These are phyloP conservation scores for Xylariaceae sp. DNA, from an alignment of 2,329 filamentous ascomycete genomes.

Conservation along the genomic window DNA sequence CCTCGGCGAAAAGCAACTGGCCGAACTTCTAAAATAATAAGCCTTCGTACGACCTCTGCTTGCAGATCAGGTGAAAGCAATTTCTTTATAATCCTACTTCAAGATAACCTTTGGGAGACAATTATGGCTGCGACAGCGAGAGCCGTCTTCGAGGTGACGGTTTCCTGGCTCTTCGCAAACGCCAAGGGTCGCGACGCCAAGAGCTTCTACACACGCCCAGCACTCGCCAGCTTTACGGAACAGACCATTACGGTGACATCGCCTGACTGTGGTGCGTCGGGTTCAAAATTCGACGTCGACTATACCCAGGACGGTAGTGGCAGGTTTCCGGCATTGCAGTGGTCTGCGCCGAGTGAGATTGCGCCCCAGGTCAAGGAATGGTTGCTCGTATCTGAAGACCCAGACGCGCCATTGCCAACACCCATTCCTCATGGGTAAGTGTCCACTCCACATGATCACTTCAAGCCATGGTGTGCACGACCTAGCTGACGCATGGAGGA, in stretches of 20 bases:
- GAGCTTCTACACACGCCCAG: slow-evolving; percentile 46
- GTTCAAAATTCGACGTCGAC: slow-evolving; percentile 44
- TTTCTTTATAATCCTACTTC: too few relatives aligned
- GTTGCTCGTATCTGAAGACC: slow-evolving; percentile 55
- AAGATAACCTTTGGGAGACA: too few relatives aligned
- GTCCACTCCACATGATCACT: too few relatives aligned
- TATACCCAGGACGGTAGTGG: slow-evolving; percentile 50
- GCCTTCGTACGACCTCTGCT: too few relatives aligned
- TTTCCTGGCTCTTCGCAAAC: slow-evolving; percentile 50
- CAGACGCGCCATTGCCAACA: slow-evolving; percentile 53
- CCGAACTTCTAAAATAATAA: too few relatives aligned
- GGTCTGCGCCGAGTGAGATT: slow-evolving; percentile 44
- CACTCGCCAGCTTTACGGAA: slow-evolving; percentile 44
- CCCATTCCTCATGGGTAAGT: slow-evolving; percentile 54
- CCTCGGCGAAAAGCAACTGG: too few relatives aligned
- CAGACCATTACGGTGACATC: slow-evolving; percentile 49
- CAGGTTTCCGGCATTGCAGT: slow-evolving; percentile 50
- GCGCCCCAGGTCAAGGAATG: slow-evolving; percentile 49
- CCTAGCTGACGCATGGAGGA: background rate
- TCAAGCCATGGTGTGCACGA: too few relatives aligned
- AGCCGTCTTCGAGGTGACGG: slow-evolving; percentile 43
- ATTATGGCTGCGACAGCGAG: slow-evolving; percentile 2
- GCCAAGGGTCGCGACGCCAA: slow-evolving; percentile 48
- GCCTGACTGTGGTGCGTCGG: slow-evolving; percentile 49
- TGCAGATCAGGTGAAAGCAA: too few relatives aligned